Conservation (phyloP, 495 filamentous ascomycete genomes). For the Aspergillus baeticus region DNA sequence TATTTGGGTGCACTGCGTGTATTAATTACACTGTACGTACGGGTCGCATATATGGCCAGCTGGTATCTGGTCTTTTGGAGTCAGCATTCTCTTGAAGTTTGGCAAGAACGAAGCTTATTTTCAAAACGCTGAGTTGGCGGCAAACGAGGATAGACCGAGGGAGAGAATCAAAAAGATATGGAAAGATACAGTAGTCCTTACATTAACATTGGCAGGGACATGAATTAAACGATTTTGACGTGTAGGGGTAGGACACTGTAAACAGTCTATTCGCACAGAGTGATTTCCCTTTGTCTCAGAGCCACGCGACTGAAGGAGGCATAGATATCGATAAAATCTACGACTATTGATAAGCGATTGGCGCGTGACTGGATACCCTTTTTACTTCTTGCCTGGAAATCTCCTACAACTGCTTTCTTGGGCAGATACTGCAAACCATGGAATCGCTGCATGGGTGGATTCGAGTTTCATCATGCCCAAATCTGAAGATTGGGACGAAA, state of each 20-base stretch:
- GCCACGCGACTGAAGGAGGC: conserved; percentile 7
- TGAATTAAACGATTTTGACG: conserved; percentile 6
- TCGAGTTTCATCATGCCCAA: neutral
- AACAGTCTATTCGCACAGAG: neutral
- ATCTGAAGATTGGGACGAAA: too few species aligned
- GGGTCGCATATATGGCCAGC: conserved; percentile 27
- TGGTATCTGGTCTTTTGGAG: conserved; percentile 22
- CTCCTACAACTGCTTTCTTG: neutral
- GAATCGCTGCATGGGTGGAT: neutral
- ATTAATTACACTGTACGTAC: conserved; percentile 13
- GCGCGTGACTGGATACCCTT: neutral
- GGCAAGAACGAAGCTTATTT: conserved; percentile 5
- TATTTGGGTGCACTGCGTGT: conserved; percentile 19
- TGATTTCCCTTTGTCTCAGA: conserved; percentile 9
- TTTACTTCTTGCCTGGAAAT: neutral
- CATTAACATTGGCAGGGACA: conserved; percentile 16
- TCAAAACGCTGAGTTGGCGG: neutral
- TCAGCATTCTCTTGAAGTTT: conserved; percentile 17
- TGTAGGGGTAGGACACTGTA: neutral
- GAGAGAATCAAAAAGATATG: conserved; percentile 1
- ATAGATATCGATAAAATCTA: neutral
- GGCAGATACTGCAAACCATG: conserved; percentile 1
- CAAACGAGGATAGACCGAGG: neutral
- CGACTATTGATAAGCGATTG: neutral
- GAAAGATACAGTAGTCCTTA: conserved; percentile 15